These are phyloP conservation scores for Arthrobotrys sphaeroides DNA, from an alignment of 2,329 filamentous ascomycete species.

Conservation along the genomic window DNA sequence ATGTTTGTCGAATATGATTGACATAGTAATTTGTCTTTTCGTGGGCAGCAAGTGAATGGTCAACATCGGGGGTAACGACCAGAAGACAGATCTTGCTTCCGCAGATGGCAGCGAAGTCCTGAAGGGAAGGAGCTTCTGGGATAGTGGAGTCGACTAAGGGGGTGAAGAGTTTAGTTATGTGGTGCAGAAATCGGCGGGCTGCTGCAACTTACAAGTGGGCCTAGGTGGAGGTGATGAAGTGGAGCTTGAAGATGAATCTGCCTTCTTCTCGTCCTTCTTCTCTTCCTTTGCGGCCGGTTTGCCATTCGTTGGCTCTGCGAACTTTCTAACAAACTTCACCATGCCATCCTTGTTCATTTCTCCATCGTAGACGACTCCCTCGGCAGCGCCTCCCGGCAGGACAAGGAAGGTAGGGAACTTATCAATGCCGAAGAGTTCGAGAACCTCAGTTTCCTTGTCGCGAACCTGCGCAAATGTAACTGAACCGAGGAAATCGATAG, in stretches of 20 bases:
- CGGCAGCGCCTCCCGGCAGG: conserved; percentile 74
- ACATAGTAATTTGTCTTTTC: conserved; percentile 74
- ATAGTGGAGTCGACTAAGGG: conserved; percentile 68
- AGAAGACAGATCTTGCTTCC: conserved; percentile 69
- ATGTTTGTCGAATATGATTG: conserved; percentile 65
- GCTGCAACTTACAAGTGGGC: conserved; percentile 60
- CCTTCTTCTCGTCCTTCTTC: conserved; percentile 64
- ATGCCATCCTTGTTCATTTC: conserved; percentile 86
- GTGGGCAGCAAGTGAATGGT: conserved; percentile 71
- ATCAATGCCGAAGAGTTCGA: conserved; percentile 77
- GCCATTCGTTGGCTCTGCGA: conserved; percentile 73
- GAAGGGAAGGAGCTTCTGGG: conserved; percentile 73
- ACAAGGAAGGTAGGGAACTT: conserved; percentile 84
- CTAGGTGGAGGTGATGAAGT: conserved; percentile 60
- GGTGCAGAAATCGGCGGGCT: not conserved
- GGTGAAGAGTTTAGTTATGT: conserved; percentile 57
- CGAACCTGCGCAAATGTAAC: conserved; percentile 84
- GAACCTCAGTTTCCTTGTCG: conserved; percentile 77
- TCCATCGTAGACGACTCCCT: conserved; percentile 78
- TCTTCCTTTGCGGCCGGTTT: conserved; percentile 63
- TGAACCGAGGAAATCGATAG: conserved; percentile 86
- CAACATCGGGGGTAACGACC: conserved; percentile 57
- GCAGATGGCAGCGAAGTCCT: conserved; percentile 70
- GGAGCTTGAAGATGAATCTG: conserved; percentile 57
- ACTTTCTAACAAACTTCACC: conserved; percentile 82